Percentiles rank a stretch among this genome's conserved stretches.
Conservation (phyloP, 202 grass and related monocot genomes). For the Carex arenaria region DNA sequence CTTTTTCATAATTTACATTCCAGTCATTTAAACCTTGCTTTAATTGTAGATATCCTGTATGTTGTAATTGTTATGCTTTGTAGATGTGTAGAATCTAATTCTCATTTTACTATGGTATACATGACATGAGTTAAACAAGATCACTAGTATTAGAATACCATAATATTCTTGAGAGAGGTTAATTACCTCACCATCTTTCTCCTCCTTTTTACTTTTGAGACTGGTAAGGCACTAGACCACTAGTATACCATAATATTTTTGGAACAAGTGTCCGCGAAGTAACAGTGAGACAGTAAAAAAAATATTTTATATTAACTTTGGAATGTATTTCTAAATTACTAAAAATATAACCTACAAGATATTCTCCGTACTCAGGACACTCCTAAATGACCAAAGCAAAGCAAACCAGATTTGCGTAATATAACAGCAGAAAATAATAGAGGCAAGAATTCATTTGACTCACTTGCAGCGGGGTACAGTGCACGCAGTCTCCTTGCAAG, state of each 20-base stretch:
- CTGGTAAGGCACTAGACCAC: background rate
- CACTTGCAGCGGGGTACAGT: slow-evolving; percentile 93
- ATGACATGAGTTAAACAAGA: background rate
- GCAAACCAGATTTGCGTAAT: background rate
- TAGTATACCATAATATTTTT: background rate
- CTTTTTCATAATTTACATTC: background rate
- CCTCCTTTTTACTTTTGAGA: background rate
- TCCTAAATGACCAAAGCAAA: background rate
- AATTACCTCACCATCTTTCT: background rate
- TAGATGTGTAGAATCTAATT: background rate
- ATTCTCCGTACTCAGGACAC: background rate
- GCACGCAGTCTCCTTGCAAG: slow-evolving; percentile 91
- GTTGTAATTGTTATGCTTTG: background rate
- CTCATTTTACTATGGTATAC: background rate
- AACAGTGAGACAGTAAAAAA: background rate
- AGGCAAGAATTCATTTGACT: slow-evolving; percentile 21
- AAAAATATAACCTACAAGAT: background rate
- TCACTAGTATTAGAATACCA: no score
- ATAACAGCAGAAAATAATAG: background rate
- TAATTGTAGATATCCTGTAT: background rate
- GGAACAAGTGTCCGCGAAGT: background rate
- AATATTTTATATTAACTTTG: background rate
- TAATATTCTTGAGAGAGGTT: background rate
- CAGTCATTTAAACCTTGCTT: background rate
- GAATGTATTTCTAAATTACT: background rate